phyloP scores from a whole-genome alignment of 2,329 filamentous ascomycete species.

The Fusarium falciforme region DNA sequence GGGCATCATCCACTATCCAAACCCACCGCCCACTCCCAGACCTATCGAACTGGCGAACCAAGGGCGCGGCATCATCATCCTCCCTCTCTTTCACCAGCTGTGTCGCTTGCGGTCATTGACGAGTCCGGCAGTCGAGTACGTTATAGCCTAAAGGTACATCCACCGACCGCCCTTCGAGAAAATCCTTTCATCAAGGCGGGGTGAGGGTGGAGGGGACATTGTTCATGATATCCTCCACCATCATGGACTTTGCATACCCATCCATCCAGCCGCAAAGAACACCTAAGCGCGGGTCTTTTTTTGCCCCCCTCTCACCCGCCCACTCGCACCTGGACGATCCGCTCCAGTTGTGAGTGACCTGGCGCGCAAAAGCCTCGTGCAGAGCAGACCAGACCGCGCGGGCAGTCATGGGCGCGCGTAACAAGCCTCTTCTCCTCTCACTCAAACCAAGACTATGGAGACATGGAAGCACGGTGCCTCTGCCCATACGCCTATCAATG shows the following conservation, averaged over 20 bases:
- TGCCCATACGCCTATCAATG: background rate
- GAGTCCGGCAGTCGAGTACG: slow-evolving; percentile 27
- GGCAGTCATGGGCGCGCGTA: background rate
- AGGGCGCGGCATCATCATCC: slow-evolving; percentile 33
- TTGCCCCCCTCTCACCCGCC: slow-evolving; percentile 19
- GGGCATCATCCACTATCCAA: slow-evolving; percentile 37
- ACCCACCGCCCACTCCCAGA: slow-evolving; percentile 31
- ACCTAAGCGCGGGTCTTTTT: background rate
- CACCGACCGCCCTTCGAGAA: background rate
- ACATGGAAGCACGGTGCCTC: slow-evolving; percentile 11
- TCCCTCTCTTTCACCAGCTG: slow-evolving; percentile 28
- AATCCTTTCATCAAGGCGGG: background rate
- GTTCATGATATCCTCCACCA: slow-evolving; percentile 36
- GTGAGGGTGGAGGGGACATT: slow-evolving; percentile 1
- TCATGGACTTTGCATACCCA: slow-evolving; percentile 32
- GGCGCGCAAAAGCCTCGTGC: slow-evolving; percentile 20
- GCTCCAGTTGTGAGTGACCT: slow-evolving; percentile 39
- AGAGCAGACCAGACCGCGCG: background rate
- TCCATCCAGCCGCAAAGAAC: slow-evolving; percentile 23
- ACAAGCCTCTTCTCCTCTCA: background rate
- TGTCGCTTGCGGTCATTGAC: slow-evolving; percentile 20
- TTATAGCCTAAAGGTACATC: slow-evolving; percentile 7
- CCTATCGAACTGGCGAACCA: slow-evolving; percentile 33
- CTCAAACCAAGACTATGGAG: background rate
- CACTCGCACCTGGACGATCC: slow-evolving; percentile 33